A percentile compares a stretch with the other conserved stretches of the same genome.
Evolutionary conservation across 345 rosid species (phyloP).

Genomic region (Jatropha curcas): DNA sequence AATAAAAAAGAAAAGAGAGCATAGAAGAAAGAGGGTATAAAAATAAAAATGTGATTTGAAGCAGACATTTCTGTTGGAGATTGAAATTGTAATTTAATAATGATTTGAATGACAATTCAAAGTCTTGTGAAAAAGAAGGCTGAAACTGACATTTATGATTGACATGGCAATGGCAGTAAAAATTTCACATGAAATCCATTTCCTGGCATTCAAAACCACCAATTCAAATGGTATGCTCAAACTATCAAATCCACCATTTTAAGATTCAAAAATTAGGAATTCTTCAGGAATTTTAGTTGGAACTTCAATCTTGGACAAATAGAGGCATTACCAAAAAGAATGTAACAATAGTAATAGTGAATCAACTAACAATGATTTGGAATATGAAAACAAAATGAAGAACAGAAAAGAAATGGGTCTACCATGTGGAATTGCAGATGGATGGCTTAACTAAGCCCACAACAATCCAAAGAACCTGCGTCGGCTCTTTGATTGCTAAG

Average conservation of each 20-base stretch:
- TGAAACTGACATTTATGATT: not conserved
- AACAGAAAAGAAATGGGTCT: slow-evolving; percentile 11
- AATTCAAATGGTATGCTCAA: not conserved
- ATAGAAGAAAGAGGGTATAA: no score
- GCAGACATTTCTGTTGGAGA: no score
- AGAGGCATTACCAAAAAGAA: not conserved
- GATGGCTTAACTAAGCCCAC: not conserved
- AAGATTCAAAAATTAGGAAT: not conserved
- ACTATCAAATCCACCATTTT: not conserved
- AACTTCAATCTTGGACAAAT: not conserved
- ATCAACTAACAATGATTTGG: not conserved
- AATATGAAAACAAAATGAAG: slow-evolving; percentile 9
- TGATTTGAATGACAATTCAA: not conserved
- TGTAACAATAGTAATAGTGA: not conserved
- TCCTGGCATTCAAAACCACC: not conserved
- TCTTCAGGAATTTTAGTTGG: not conserved
- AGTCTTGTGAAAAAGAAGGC: not conserved
- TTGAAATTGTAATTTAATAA: not conserved
- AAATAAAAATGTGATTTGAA: no score
- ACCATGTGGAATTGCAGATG: slow-evolving; percentile 20
- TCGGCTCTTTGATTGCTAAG: not conserved
- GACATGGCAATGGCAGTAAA: not conserved
- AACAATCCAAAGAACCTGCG: not conserved
- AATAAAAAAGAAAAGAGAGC: no score
- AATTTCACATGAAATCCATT: slow-evolving; percentile 11